Conservation (phyloP, 306 rosid genomes). For the Castanea crenata region DNA sequence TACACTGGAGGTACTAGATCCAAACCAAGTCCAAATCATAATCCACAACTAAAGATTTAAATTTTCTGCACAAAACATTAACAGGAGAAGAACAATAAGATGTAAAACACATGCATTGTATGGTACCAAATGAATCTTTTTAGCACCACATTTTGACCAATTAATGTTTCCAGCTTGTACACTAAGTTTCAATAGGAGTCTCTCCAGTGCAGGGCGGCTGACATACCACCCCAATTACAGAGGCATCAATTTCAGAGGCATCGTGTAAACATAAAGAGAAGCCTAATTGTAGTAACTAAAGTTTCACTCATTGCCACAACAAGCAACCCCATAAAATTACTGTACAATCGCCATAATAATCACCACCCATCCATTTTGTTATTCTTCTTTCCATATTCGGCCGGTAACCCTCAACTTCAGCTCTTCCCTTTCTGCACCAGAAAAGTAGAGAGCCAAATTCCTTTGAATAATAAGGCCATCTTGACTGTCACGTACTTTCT, state of each 20-base stretch:
- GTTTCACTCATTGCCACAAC: neutral
- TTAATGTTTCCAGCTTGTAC: slow-evolving; percentile 4
- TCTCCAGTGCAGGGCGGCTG: neutral
- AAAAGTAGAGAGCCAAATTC: slow-evolving; percentile 78
- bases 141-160: neutral
- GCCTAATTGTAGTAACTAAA: neutral
- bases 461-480: slow-evolving; percentile 95
- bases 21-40: neutral
- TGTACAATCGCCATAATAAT: slow-evolving; percentile 37
- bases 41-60: neutral
- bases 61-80: neutral
- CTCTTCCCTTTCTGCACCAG: slow-evolving; percentile 81
- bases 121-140: neutral
- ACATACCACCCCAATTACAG: neutral
- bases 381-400: slow-evolving; percentile 97
- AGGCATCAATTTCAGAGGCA: neutral
- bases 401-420: slow-evolving; percentile 84
- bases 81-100: neutral
- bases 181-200: neutral
- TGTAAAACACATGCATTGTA: neutral
- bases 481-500: slow-evolving; percentile 89
- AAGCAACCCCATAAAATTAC: slow-evolving; percentile 8
- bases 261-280: neutral
- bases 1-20: too few species aligned
- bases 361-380: slow-evolving; percentile 31